Percentiles rank a stretch among this genome's conserved stretches.
Conservation (phyloP, 805 yeast species). For the Zygosaccharomyces rouxii region DNA sequence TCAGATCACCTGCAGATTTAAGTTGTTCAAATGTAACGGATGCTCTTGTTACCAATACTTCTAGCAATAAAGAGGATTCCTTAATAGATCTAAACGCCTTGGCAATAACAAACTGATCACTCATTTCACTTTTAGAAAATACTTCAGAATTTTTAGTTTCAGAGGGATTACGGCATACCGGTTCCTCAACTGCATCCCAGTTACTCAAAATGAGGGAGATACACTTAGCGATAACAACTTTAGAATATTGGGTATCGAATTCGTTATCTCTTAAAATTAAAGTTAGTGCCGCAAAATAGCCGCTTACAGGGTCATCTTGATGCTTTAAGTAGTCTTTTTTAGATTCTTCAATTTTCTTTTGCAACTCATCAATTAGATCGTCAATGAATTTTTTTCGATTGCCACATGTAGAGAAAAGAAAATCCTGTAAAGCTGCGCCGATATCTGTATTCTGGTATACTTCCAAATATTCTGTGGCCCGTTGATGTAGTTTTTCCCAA, state of each 20-base stretch:
- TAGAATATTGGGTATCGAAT: background rate
- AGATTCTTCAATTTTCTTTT: slow-evolving; percentile 35
- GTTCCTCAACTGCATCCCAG: slow-evolving; percentile 38
- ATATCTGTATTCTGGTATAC: slow-evolving; percentile 64
- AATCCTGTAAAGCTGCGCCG: slow-evolving; percentile 64
- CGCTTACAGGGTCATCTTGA: slow-evolving; percentile 58
- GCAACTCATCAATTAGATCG: slow-evolving; percentile 35
- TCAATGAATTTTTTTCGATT: slow-evolving; percentile 31
- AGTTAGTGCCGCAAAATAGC: slow-evolving; percentile 58
- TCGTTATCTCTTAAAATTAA: slow-evolving; percentile 39
- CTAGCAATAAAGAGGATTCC: slow-evolving; percentile 60
- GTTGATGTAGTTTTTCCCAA: slow-evolving; percentile 16
- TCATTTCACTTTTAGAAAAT: slow-evolving; percentile 37
- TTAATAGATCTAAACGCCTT: slow-evolving; percentile 82
- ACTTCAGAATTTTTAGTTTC: slow-evolving; percentile 57
- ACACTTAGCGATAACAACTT: slow-evolving; percentile 6
- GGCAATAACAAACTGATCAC: slow-evolving; percentile 50
- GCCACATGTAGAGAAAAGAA: slow-evolving; percentile 40
- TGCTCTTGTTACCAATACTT: slow-evolving; percentile 38
- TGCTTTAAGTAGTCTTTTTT: slow-evolving; percentile 39
- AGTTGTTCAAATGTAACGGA: slow-evolving; percentile 29
- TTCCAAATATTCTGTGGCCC: slow-evolving; percentile 40
- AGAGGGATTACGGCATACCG: slow-evolving; percentile 65
- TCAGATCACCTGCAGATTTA: slow-evolving; percentile 44
- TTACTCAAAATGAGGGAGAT: slow-evolving; percentile 16